Evolutionary conservation across 106 monocot species (phyloP), one percentile per base, ranked within the genome.

Genomic region (Iris macrosiphon): DNA sequence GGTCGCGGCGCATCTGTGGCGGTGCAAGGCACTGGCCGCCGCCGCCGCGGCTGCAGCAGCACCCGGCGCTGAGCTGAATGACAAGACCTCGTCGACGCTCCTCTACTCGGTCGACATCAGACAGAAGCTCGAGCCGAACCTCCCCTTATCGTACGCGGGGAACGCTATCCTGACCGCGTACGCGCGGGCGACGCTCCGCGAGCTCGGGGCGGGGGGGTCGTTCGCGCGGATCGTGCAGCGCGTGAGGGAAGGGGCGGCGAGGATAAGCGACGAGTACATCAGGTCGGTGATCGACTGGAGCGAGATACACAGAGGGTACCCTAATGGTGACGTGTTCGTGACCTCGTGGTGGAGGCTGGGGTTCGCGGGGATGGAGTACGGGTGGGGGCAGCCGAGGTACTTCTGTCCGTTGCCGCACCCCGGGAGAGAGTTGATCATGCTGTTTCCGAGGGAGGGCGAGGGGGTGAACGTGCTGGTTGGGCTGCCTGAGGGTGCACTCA

Each of bases 291-390:
- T 82, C 24, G 82, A 82, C 50, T 77, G 77, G 82, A 72, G 72
- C 4, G 27, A 69, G 55, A 2, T 64, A 13, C 14, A 77, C 55
- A 42, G 49, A 30, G 77, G 77, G 25, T 42, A 54, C 27, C 82
- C 82, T 1, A 24, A 21, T 2, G 82, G 72, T 0, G 73, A 82
- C 26, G 58, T 82, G 59, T 51, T 77, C 18, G 54, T 82, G 30
- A 64, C 77, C 22, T 77, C 82, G 11, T 82, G 82, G 82, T 77
- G 77, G 82, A 59, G 44, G 46, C 48, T 82, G 32, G 82, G 77
- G 19, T 65, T 77, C 19, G 63, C 32, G 2, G 77, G 70, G 45
- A 61, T 82, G 4, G 77, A 60, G 49, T 82, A 60, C 29, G 68
- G 73, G 4, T 82, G 77, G 82, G 82, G 82, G 18, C 53, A 22